Conservation (phyloP, 805 yeast species). For the Pichia pseudocactophila region DNA sequence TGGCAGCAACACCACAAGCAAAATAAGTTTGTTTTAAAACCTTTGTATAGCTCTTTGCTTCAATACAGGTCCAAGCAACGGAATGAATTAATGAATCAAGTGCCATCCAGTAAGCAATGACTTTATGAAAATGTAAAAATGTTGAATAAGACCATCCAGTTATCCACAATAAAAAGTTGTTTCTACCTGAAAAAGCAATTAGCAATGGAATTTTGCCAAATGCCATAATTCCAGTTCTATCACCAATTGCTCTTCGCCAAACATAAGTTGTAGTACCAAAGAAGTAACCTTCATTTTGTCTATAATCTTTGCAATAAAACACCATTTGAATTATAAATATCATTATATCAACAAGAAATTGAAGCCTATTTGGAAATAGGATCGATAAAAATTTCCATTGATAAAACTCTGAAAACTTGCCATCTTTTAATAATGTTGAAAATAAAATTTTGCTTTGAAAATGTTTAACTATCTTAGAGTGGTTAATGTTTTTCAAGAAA, state of each 20-base stretch:
- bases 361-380: slow-evolving; percentile 28
- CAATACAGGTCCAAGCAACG: slow-evolving; percentile 25
- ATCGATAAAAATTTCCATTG: slow-evolving; percentile 16
- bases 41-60: slow-evolving; percentile 5
- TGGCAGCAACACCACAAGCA: slow-evolving; percentile 32
- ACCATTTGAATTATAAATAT: slow-evolving; percentile 20
- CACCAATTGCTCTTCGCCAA: slow-evolving; percentile 24
- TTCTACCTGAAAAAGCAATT: slow-evolving; percentile 40
- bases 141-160: slow-evolving; percentile 37
- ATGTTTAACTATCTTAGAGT: slow-evolving; percentile 20
- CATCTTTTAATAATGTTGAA: slow-evolving; percentile 31
- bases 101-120: slow-evolving; percentile 47
- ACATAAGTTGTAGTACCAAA: slow-evolving; percentile 28
- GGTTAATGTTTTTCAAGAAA: slow-evolving; percentile 22
- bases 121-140: slow-evolving; percentile 52
- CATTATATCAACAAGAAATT: slow-evolving; percentile 22
- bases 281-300: slow-evolving; percentile 11
- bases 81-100: slow-evolving; percentile 34
- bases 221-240: slow-evolving; percentile 34
- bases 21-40: slow-evolving; percentile 13
- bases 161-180: slow-evolving; percentile 34
- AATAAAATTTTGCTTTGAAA: slow-evolving; percentile 29
- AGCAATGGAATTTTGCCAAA: slow-evolving; percentile 33
- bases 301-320: slow-evolving; percentile 15
- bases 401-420: slow-evolving; percentile 13